Conservation (phyloP, 2,329 filamentous ascomycete genomes). For the Didymellaceae sp. region DNA sequence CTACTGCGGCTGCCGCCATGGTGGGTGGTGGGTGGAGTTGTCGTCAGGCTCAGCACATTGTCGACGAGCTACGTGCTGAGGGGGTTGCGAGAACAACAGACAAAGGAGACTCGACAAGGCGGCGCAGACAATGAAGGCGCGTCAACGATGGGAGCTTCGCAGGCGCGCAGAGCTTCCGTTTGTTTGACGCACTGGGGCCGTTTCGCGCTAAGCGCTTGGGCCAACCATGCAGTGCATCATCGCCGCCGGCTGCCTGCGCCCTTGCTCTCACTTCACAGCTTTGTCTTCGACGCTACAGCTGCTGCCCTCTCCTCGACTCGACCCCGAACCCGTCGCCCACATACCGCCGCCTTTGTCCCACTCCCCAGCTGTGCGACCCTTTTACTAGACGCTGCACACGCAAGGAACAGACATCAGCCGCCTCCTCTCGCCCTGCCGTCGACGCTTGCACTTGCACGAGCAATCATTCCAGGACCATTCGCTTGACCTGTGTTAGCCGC, state of each 20-base stretch:
- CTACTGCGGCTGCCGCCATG: slow-evolving; percentile 69
- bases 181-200: slow-evolving; percentile 25
- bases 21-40: slow-evolving; percentile 29
- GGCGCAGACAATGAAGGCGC: slow-evolving; percentile 27
- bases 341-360: slow-evolving; percentile 5
- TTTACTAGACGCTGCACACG: slow-evolving; percentile 43
- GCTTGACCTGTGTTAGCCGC: too few relatives aligned
- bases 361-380: slow-evolving; percentile 35
- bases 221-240: slow-evolving; percentile 27
- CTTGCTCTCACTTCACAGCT: slow-evolving; percentile 6
- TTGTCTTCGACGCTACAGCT: not conserved
- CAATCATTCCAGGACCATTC: too few relatives aligned
- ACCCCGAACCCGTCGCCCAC: not conserved
- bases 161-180: slow-evolving; percentile 30
- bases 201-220: slow-evolving; percentile 15
- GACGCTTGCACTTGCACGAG: slow-evolving; percentile 8
- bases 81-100: slow-evolving; percentile 17
- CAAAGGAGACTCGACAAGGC: slow-evolving; percentile 12
- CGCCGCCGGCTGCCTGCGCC: slow-evolving; percentile 7
- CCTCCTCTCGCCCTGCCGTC: not conserved
- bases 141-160: slow-evolving; percentile 14
- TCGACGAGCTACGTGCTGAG: slow-evolving; percentile 8
- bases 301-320: too few relatives aligned
- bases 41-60: slow-evolving; percentile 33
- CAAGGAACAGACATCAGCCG: not conserved